Evolutionary conservation across 163 green algal genomes (phyloP), one percentile per base, ranked within the genome.

Genomic region (Chloromonas sp.): DNA sequence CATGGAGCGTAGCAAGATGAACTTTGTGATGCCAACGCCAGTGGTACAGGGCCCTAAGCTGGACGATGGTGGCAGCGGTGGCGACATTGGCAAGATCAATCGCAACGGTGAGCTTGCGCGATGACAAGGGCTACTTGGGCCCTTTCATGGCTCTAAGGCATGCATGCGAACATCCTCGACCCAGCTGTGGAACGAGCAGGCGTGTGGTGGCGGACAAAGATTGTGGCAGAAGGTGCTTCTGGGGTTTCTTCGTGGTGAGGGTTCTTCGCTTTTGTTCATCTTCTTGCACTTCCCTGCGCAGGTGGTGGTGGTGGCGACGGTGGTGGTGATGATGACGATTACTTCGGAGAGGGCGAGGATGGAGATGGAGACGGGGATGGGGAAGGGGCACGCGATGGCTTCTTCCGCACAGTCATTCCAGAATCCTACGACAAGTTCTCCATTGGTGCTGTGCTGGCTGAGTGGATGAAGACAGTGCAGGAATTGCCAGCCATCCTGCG

Each of bases 381-480:
- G 58, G 92, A 93, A 1, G 93, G 86, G 77, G 86, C 90, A 87
- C 2, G 82, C 84, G 13, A 90, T 78, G 95, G 91, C 61, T 96
- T 98, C 83, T 95, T 98, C 89, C 89, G 93, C 57, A 88, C 87
- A 58, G 86, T 94, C 2, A 90, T 98, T 11, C 88, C 92, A 60
- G 93, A 99, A 93, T 92, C 97, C 5, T 99, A 98, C 81, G 96
- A 98, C 87, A 91, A 92, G 66, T 84, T 94, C 14, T 93, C 94
- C 58, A 95, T 99, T 60, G 88, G 94, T 1, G 94, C 94, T 1
- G 96, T 99, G 71, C 88, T 91, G 59, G 83, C 86, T 0, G 96
- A 98, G 87, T 99, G 96, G 96, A 97, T 94, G 89, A 93, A 93
- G n/a, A 97, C 95, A n/a, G 85, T 99, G 3, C 87, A 86, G 2